Percentiles rank a stretch among this genome's conserved stretches.
phyloP scores from a whole-genome alignment of 164 flowering plant genomes.

The Stephania japonica region DNA sequence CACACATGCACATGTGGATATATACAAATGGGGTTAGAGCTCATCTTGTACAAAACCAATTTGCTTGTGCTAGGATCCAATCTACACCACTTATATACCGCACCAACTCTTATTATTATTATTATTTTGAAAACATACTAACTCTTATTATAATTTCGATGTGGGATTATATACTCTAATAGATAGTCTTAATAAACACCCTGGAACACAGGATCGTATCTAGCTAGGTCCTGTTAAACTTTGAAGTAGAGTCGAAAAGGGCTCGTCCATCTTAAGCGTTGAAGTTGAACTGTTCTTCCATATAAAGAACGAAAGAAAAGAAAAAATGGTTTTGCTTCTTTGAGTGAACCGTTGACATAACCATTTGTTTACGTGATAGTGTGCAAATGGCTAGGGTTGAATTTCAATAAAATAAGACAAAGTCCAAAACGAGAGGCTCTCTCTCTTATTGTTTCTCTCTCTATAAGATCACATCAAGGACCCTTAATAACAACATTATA shows the following conservation, averaged over 20 bases:
- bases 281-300: slow-evolving; percentile 20
- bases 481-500: not conserved
- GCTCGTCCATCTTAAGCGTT: slow-evolving; percentile 10
- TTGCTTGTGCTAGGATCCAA: too few species aligned
- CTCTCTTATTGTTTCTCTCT: not conserved
- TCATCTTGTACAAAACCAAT: too few species aligned
- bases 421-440: slow-evolving; percentile 18
- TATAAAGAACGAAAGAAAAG: not conserved
- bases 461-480: slow-evolving; percentile 2
- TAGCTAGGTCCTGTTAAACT: not conserved
- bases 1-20: too few species aligned
- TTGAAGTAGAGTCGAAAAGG: not conserved
- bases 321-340: slow-evolving; percentile 5
- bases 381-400: slow-evolving; percentile 12
- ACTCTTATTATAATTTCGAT: too few species aligned
- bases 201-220: not conserved
- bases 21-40: too few species aligned
- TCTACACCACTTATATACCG: too few species aligned
- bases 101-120: too few species aligned
- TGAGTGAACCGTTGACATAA: slow-evolving; percentile 23
- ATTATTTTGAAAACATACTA: too few species aligned
- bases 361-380: slow-evolving; percentile 8
- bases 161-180: too few species aligned
- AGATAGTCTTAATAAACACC: too few species aligned
- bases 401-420: slow-evolving; percentile 5